Base-by-base conservation (phyloP, 2,329 filamentous ascomycete genomes). In the Aspergillus fumigatiaffinis region DNA sequence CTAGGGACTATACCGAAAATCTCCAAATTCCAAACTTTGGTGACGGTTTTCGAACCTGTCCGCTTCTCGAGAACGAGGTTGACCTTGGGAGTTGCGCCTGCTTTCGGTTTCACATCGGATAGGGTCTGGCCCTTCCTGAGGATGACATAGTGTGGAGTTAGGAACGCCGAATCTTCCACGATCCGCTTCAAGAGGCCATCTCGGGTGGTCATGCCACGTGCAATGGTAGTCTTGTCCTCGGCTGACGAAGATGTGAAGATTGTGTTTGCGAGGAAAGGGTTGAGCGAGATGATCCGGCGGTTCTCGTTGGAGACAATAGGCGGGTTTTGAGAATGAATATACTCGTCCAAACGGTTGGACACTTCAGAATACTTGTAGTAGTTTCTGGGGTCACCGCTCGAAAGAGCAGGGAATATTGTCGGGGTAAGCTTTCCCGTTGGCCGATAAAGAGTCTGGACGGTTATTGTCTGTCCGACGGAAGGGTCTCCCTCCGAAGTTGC, bases 1-100 rank as follows among this genome's bases (percentile, higher is more conserved):
- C 80, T 79, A 0, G 86, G 83, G 20, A 82, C 78, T 47, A 89
- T 82, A 26, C 82, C 80, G 63, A 87, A 89, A 0, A 79, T 72
- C 64, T 89, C 87, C 29, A 89, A 67, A 3, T 84, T 84, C 17
- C 78, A 81, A 1, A 88, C 76, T 63, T 83, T 86, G 3, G 86
- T 88, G 2, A 86, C 84, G 2, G 82, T 84, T 72, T 89, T 89
- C 56, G 85, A 85, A 7, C 86, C 85, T 21, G 81, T 83, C n/a
- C 86, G 80, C 20, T 83, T 86, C 67, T 89, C 86, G 8, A 89
- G 73, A 0, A 77, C 78, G 51, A 89, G 79, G 17, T 78, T 77
- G 28, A 86, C 78, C 61, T 86, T 87, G 0, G 87, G 86, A 5
- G 84, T 76, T 1, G 80, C 69, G 1, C 87, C 87, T 1, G 84